Conservation (phyloP, 192 early-diverging fungal species). For the Funneliformis mosseae region DNA sequence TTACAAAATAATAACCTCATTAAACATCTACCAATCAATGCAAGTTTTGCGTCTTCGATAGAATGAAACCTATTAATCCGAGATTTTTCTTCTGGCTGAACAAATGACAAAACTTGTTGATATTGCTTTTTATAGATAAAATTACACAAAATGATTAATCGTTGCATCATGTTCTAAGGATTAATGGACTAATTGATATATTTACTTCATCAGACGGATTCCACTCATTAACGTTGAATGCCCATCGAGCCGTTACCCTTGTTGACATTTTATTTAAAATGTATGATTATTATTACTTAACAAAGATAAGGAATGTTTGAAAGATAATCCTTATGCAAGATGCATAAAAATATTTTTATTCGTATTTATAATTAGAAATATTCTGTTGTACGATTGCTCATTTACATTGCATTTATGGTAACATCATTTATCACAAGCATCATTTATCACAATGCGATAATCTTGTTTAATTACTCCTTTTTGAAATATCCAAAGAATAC, state of each 20-base stretch:
- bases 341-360: too few species aligned
- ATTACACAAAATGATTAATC: neutral
- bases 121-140: constrained; percentile 25
- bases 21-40: constrained; percentile 31
- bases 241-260: constrained; percentile 25
- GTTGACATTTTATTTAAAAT: neutral
- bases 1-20: constrained; percentile 24
- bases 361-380: too few species aligned
- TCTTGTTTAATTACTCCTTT: too few species aligned
- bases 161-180: neutral
- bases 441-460: too few species aligned
- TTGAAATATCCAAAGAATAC: too few species aligned
- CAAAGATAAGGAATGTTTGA: too few species aligned
- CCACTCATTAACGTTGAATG: constrained; percentile 20
- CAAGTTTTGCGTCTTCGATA: neutral
- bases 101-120: neutral
- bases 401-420: constrained; percentile 12
- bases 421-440: too few species aligned
- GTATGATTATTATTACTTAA: too few species aligned
- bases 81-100: constrained; percentile 19
- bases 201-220: constrained; percentile 21
- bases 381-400: neutral
- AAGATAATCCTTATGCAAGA: too few species aligned
- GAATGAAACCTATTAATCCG: constrained; percentile 9
- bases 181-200: neutral